These are phyloP conservation scores for Tricholoma hemisulphureum DNA, from an alignment of 768 basidiomycete species.

Conservation along the genomic window DNA sequence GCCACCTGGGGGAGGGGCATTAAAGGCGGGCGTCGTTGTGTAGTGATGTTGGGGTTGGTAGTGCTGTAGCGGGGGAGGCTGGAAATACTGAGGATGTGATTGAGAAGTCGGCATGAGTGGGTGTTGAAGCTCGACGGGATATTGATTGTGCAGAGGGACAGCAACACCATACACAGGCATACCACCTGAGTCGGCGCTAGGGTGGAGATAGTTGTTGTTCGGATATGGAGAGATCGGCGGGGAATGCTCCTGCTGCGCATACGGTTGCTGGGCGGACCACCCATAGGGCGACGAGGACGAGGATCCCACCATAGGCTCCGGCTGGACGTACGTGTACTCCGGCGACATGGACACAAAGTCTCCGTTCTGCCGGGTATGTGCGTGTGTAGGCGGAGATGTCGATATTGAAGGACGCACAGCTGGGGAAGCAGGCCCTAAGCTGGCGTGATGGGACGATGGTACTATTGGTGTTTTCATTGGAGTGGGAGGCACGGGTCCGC, in stretches of 20 bases:
- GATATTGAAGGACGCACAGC: not conserved
- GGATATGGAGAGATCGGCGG: not conserved
- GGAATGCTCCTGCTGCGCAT: not conserved
- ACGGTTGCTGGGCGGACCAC: slow-evolving; percentile 8
- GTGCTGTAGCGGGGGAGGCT: no score
- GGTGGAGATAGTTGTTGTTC: not conserved
- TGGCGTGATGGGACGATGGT: not conserved
- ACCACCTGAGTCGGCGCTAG: not conserved
- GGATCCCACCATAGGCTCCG: slow-evolving; percentile 13
- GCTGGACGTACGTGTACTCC: slow-evolving; percentile 16
- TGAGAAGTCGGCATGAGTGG: no score
- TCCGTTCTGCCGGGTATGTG: not conserved
- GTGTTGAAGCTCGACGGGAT: no score
- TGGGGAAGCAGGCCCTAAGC: not conserved
- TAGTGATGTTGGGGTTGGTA: not conserved
- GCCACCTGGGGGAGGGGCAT: no score
- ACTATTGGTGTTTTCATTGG: no score
- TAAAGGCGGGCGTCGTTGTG: slow-evolving; percentile 2
- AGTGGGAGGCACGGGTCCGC: slow-evolving; percentile 10
- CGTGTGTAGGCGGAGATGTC: not conserved
- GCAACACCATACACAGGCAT: no score
- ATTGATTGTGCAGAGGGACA: no score
- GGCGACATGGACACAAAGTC: slow-evolving; percentile 2
- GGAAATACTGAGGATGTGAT: no score
- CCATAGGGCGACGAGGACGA: not conserved